A percentile compares a stretch with the other conserved stretches of the same genome.
phyloP scores from a whole-genome alignment of 192 early-diverging fungal genomes.

The Backusella psychrophila region DNA sequence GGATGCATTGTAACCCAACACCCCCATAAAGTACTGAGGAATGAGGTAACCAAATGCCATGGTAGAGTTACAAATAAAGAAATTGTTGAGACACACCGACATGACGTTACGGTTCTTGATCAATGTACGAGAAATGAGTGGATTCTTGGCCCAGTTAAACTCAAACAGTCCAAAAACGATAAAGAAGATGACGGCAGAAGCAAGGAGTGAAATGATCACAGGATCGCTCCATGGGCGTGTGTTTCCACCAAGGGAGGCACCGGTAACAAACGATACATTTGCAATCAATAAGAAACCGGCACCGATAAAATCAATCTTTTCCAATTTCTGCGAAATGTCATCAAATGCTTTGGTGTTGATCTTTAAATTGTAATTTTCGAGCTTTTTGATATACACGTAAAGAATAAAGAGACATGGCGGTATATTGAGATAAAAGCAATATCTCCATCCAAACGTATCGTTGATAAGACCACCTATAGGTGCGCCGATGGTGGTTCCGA shows the following conservation, averaged over 20 bases:
- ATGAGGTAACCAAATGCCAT: slow-evolving; percentile 18
- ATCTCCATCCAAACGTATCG: slow-evolving; percentile 63
- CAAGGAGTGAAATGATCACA: slow-evolving; percentile 57
- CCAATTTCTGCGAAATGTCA: slow-evolving; percentile 53
- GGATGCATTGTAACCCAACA: slow-evolving; percentile 23
- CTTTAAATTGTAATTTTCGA: slow-evolving; percentile 31
- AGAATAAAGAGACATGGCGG: slow-evolving; percentile 65
- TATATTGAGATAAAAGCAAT: slow-evolving; percentile 85
- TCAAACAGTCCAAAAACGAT: slow-evolving; percentile 53
- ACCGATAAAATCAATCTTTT: slow-evolving; percentile 69
- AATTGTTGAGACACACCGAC: slow-evolving; percentile 58
- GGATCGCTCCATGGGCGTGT: slow-evolving; percentile 67
- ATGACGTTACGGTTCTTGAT: slow-evolving; percentile 61
- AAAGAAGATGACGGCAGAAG: slow-evolving; percentile 47
- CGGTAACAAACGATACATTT: slow-evolving; percentile 64
- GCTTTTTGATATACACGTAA: slow-evolving; percentile 40
- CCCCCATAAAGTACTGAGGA: slow-evolving; percentile 31
- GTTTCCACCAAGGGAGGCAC: slow-evolving; percentile 72
- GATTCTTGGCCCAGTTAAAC: slow-evolving; percentile 61
- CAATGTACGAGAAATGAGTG: slow-evolving; percentile 63
- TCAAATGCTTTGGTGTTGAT: slow-evolving; percentile 37
- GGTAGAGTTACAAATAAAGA: slow-evolving; percentile 43
- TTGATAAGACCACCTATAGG: slow-evolving; percentile 85
- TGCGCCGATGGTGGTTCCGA: slow-evolving; percentile 79
- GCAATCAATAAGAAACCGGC: slow-evolving; percentile 45